Percentiles rank a stretch among this genome's conserved stretches.
phyloP scores from a whole-genome alignment of 305 asterid species.

The Euphrasia arctica region DNA sequence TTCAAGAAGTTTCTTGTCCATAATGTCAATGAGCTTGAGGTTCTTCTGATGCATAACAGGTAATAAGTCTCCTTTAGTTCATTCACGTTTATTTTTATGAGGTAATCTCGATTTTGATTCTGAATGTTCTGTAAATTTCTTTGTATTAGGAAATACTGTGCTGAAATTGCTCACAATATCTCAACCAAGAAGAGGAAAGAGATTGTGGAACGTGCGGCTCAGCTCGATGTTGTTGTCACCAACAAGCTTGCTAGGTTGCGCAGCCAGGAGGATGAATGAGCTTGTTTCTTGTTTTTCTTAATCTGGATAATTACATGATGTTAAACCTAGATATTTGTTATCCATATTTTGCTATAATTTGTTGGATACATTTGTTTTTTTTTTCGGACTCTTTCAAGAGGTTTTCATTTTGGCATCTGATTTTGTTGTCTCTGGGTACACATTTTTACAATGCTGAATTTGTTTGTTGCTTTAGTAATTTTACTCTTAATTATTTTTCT shows the following conservation, averaged over 20 bases:
- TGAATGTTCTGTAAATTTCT: neutral
- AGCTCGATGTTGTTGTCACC: slow-evolving; percentile 63
- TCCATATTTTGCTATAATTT: neutral
- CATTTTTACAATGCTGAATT: neutral
- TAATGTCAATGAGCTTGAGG: slow-evolving; percentile 54
- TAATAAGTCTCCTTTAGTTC: neutral
- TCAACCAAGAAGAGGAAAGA: slow-evolving; percentile 68
- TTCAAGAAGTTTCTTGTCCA: slow-evolving; percentile 70
- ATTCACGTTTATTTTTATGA: neutral
- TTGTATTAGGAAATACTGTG: slow-evolving; percentile 52
- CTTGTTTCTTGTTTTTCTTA: neutral
- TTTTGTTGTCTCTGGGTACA: neutral
- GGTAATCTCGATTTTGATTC: neutral
- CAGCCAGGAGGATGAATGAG: slow-evolving; percentile 76
- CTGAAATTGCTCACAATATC: slow-evolving; percentile 65
- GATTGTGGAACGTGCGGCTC: slow-evolving; percentile 61
- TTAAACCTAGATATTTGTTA: neutral
- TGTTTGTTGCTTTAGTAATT: neutral
- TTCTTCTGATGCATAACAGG: slow-evolving; percentile 75
- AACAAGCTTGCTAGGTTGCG: slow-evolving; percentile 68
- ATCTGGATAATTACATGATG: neutral
- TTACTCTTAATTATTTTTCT: no score
- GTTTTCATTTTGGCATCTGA: neutral
- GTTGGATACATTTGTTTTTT: neutral
- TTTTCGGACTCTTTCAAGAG: neutral